Evolutionary conservation across 345 rosid species (phyloP).

Genomic region (Gossypium stocksii): DNA sequence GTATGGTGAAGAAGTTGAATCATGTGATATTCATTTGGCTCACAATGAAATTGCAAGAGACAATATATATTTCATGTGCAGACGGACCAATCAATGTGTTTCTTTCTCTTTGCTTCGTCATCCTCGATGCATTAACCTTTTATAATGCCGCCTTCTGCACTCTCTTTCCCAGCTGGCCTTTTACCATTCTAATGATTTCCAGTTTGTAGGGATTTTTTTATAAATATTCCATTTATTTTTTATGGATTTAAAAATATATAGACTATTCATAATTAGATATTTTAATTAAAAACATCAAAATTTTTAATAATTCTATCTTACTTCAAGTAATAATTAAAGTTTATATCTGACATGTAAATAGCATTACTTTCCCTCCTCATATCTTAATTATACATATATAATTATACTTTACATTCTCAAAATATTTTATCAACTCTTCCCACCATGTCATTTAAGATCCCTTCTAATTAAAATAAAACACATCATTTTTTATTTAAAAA

Average conservation of each 20-base stretch:
- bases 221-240: too few relatives aligned
- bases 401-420: rapidly evolving
- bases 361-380: too few relatives aligned
- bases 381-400: too few relatives aligned
- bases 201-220: too few relatives aligned
- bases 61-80: background rate
- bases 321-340: too few relatives aligned
- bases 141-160: background rate
- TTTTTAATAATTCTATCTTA: too few relatives aligned
- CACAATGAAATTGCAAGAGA: background rate
- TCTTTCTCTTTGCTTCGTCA: background rate
- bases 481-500: too few relatives aligned
- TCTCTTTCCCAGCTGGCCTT: background rate
- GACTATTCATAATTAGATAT: too few relatives aligned
- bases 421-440: rapidly evolving
- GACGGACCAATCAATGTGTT: background rate
- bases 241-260: too few relatives aligned
- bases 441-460: rapidly evolving
- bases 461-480: rapidly evolving
- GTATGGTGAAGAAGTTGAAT: background rate
- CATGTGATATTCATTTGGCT: background rate
- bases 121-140: background rate
- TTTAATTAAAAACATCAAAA: too few relatives aligned
- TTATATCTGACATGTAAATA: too few relatives aligned
- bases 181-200: background rate